phyloP scores from a whole-genome alignment of 1,284 basidiomycete species.

The Cryptococcus sp. region DNA sequence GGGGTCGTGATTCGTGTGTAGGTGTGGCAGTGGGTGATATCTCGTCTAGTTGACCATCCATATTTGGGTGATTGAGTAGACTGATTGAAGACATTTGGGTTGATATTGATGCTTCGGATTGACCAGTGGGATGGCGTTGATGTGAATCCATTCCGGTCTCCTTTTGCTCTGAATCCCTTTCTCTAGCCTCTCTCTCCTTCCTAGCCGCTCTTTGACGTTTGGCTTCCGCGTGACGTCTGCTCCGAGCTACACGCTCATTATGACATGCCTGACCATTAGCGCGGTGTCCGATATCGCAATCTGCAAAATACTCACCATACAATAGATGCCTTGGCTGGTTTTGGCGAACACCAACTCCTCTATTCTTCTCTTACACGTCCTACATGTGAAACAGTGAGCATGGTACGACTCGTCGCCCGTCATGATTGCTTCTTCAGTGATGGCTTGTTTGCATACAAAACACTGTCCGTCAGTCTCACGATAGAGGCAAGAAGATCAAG shows the following conservation, averaged over 20 bases:
- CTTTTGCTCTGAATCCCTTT: conserved; percentile 9
- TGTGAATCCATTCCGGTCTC: conserved; percentile 3
- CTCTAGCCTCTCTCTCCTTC: conserved; percentile 40
- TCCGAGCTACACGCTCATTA: conserved; percentile 90
- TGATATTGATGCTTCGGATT: background rate
- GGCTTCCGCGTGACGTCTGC: conserved; percentile 78
- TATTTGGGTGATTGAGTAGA: background rate
- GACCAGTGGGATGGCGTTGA: background rate
- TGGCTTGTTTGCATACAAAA: conserved; percentile 83
- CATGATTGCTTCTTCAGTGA: conserved; percentile 97
- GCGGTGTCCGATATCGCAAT: conserved; percentile 1
- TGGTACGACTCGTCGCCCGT: conserved; percentile 98
- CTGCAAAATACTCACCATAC: conserved; percentile 60
- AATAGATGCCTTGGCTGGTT: conserved; percentile 97
- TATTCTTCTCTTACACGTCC: conserved; percentile 87
- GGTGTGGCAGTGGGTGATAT: conserved; percentile 12
- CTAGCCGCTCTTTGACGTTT: conserved; percentile 51
- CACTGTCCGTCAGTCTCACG: conserved; percentile 52
- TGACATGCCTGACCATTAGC: conserved; percentile 61
- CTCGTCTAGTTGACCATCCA: too few relatives aligned
- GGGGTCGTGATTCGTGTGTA: background rate
- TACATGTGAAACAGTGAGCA: conserved; percentile 97
- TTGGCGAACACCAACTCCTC: conserved; percentile 98
- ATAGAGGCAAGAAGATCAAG: conserved; percentile 14
- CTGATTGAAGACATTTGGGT: background rate